Conservation (phyloP, 2,329 filamentous ascomycete genomes). For the Aspergillus aculeatus region DNA sequence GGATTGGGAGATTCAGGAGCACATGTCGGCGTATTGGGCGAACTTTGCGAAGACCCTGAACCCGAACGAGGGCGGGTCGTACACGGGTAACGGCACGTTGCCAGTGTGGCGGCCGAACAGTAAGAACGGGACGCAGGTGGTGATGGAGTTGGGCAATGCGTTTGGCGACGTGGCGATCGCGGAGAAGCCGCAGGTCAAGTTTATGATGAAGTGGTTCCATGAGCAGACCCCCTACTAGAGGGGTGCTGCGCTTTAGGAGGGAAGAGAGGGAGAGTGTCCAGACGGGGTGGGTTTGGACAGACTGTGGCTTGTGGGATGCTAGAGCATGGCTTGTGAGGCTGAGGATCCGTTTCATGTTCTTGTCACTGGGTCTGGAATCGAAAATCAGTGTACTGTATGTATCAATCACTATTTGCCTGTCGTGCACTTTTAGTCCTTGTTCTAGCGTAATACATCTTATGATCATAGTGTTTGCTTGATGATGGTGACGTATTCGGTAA, state of each 20-base stretch:
- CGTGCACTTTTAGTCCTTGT: too few species aligned
- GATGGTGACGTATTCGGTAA: too few species aligned
- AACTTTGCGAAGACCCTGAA: conserved; percentile 36
- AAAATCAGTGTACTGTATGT: too few species aligned
- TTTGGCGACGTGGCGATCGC: conserved; percentile 23
- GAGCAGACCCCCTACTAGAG: conserved; percentile 12
- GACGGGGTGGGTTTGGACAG: too few species aligned
- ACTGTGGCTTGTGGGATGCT: too few species aligned
- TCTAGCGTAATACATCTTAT: too few species aligned
- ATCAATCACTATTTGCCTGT: too few species aligned
- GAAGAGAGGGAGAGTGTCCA: too few species aligned
- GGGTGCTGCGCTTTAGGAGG: background rate
- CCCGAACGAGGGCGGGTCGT: conserved; percentile 24
- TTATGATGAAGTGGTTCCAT: conserved; percentile 26
- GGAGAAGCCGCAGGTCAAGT: conserved; percentile 18
- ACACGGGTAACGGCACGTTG: conserved; percentile 19
- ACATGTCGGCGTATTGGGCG: conserved; percentile 36
- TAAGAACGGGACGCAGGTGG: conserved; percentile 20
- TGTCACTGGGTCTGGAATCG: too few species aligned
- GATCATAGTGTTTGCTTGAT: too few species aligned
- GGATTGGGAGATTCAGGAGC: conserved; percentile 17
- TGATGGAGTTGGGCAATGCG: conserved; percentile 24
- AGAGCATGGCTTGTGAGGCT: too few species aligned
- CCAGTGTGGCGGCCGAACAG: conserved; percentile 20
- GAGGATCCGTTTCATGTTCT: too few species aligned